Evolutionary conservation across 164 flowering plant genomes (phyloP).

Genomic region (Vitis rotundifolia): DNA sequence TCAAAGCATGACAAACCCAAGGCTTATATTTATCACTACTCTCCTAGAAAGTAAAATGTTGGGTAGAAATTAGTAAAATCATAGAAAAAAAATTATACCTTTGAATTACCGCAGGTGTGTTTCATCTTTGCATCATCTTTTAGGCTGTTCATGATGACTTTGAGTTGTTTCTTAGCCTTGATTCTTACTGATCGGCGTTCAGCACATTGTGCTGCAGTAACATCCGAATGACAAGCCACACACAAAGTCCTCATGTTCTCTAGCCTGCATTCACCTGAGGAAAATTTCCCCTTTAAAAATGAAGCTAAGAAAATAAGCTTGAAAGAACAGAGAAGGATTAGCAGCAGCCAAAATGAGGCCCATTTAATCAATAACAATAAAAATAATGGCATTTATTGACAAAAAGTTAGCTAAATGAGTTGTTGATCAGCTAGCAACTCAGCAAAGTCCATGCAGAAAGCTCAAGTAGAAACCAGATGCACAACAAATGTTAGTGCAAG

Average conservation of each 20-base stretch:
- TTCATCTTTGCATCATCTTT: constrained; percentile 19
- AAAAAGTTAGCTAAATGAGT: too few species aligned
- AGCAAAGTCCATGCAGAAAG: too few species aligned
- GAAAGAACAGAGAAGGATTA: not conserved
- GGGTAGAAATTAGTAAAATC: too few species aligned
- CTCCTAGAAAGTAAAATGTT: too few species aligned
- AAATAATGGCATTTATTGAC: too few species aligned
- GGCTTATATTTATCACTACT: too few species aligned
- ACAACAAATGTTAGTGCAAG: not conserved
- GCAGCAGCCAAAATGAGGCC: too few species aligned
- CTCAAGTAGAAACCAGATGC: not conserved
- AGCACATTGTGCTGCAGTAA: constrained; percentile 66
- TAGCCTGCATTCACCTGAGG: constrained; percentile 76
- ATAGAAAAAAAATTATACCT: constrained; percentile 22
- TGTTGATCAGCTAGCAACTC: too few species aligned
- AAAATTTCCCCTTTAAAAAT: not conserved
- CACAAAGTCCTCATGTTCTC: constrained; percentile 95
- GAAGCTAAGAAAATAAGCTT: not conserved
- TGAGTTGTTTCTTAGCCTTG: constrained; percentile 64
- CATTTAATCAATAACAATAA: too few species aligned
- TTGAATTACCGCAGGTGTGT: constrained; percentile 7
- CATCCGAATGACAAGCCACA: constrained; percentile 87
- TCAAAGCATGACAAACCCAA: too few species aligned
- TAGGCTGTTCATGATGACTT: constrained; percentile 34
- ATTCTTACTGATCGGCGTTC: constrained; percentile 46